Conservation (phyloP, 2,329 filamentous ascomycete species). For the Botrytis porri region DNA sequence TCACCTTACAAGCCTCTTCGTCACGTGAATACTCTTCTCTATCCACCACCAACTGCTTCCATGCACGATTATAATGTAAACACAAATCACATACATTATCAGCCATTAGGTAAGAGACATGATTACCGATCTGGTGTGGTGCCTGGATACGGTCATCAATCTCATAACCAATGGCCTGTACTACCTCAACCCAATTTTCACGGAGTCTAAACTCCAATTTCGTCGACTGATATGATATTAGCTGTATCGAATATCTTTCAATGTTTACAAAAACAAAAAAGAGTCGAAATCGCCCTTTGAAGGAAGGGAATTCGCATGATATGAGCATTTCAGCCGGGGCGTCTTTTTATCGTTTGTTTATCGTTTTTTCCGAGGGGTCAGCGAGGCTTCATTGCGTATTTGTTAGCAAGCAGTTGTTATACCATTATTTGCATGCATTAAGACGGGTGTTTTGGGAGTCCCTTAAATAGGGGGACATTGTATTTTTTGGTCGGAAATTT, state of each 20-base stretch:
- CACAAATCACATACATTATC: constrained; percentile 73
- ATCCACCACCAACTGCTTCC: constrained; percentile 77
- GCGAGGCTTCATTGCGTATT: not conserved
- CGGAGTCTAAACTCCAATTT: not conserved
- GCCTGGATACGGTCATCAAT: constrained; percentile 50
- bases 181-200: constrained; percentile 39
- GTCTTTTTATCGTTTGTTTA: not conserved
- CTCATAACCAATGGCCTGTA: constrained; percentile 33
- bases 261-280: not conserved
- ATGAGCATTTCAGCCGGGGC: not conserved
- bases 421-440: constrained; percentile 17
- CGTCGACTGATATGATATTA: not conserved
- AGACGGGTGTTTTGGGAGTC: constrained; percentile 16
- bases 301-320: constrained; percentile 10
- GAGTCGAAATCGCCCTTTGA: not conserved
- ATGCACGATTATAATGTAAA: constrained; percentile 70
- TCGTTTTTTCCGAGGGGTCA: not conserved
- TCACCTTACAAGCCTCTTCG: constrained; percentile 93
- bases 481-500: not conserved
- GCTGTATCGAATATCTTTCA: not conserved
- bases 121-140: constrained; percentile 69
- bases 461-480: not conserved
- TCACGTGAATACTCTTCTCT: constrained; percentile 84
- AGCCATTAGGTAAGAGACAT: constrained; percentile 68
- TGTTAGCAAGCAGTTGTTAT: constrained; percentile 2